Evolutionary conservation across 2,329 filamentous ascomycete genomes (phyloP).

Genomic region (Xylariomycetidae sp.): DNA sequence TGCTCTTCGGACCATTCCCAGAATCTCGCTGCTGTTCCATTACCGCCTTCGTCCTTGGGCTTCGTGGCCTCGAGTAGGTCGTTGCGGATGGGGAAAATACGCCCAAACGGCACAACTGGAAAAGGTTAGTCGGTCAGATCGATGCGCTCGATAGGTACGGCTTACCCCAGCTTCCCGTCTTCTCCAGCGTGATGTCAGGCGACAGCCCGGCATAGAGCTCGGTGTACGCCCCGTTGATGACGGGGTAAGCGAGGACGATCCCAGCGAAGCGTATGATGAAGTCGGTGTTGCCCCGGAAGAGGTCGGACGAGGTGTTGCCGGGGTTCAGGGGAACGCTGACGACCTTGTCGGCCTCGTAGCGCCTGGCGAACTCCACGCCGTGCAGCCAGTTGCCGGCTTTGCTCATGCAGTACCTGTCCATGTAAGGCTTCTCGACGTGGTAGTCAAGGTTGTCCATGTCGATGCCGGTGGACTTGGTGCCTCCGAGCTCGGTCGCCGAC

Average conservation of each 20-base stretch:
- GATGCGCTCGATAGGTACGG: neutral
- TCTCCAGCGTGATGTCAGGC: conserved; percentile 28
- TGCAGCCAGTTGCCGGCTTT: conserved; percentile 10
- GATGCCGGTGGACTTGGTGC: conserved; percentile 13
- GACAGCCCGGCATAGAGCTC: conserved; percentile 34
- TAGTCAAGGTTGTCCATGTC: conserved; percentile 17
- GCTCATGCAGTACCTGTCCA: conserved; percentile 11
- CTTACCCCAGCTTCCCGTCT: conserved; percentile 22
- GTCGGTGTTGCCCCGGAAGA: conserved; percentile 13
- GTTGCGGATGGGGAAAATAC: conserved; percentile 23
- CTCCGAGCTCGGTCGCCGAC: conserved; percentile 9
- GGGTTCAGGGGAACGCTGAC: conserved; percentile 8
- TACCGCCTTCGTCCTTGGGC: conserved; percentile 29
- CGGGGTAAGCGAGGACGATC: conserved; percentile 8
- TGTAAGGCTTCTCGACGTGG: conserved; percentile 7
- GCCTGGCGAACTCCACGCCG: conserved; percentile 8
- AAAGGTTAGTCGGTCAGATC: conserved; percentile 1
- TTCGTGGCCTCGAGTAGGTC: conserved; percentile 27
- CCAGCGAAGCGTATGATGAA: conserved; percentile 5
- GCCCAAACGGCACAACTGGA: conserved; percentile 40
- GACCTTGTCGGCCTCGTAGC: conserved; percentile 7
- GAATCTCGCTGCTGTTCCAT: conserved; percentile 30
- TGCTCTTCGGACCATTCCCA: conserved; percentile 40
- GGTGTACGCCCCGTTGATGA: conserved; percentile 31
- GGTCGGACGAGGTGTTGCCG: conserved; percentile 12